Conservation (phyloP, 345 rosid genomes). For the Citrus cavaleriei region DNA sequence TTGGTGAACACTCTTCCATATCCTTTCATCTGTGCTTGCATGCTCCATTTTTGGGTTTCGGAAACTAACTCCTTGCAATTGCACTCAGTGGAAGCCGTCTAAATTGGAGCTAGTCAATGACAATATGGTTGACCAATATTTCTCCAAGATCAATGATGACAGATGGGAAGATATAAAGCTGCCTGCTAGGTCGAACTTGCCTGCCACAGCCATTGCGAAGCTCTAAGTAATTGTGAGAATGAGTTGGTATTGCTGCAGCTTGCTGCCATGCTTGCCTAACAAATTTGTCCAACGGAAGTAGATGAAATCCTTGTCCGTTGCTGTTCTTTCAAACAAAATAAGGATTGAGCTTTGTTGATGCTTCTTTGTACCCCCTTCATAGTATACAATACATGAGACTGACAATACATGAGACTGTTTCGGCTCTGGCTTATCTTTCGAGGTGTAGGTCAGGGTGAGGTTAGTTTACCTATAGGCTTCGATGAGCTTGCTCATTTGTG, state of each 20-base stretch:
- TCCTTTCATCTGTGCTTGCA: not conserved
- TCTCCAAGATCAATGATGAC: slow-evolving; percentile 46
- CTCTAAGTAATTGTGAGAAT: slow-evolving; percentile 31
- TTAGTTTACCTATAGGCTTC: too few relatives aligned
- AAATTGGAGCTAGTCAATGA: slow-evolving; percentile 55
- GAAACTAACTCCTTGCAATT: not conserved
- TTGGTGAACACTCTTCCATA: slow-evolving; percentile 16
- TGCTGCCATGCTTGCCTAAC: not conserved
- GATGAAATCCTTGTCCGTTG: not conserved
- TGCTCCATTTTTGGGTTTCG: not conserved
- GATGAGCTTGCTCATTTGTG: too few relatives aligned
- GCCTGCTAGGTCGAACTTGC: slow-evolving; percentile 54
- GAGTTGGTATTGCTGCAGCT: not conserved
- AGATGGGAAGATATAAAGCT: slow-evolving; percentile 73
- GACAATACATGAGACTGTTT: too few relatives aligned
- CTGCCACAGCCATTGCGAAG: slow-evolving; percentile 52
- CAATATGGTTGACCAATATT: slow-evolving; percentile 57
- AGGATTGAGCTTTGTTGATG: too few relatives aligned
- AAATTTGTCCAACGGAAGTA: not conserved
- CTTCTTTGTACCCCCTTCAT: too few relatives aligned
- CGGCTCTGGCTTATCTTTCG: too few relatives aligned
- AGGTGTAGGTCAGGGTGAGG: too few relatives aligned
- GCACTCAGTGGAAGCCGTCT: slow-evolving; percentile 72
- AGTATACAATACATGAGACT: too few relatives aligned
- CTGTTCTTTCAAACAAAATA: not conserved